Evolutionary conservation across 352 stramenopile species (phyloP).

Genomic region (Pythium aphanidermatum): DNA sequence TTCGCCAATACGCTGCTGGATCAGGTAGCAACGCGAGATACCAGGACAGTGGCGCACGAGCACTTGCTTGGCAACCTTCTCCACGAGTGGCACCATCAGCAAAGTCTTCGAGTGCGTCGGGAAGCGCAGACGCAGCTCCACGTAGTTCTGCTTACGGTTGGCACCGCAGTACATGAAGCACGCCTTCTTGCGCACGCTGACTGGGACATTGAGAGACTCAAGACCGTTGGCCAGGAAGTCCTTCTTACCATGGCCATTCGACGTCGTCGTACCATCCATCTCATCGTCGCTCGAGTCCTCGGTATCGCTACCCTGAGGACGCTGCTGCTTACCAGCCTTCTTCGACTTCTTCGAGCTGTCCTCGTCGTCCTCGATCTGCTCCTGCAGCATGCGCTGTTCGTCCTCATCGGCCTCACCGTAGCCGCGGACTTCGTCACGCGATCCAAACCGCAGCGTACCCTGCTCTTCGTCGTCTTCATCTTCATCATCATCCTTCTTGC

Average conservation of each 20-base stretch:
- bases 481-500: conserved; percentile 69
- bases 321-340: conserved; percentile 21
- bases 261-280: conserved; percentile 8
- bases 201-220: conserved; percentile 65
- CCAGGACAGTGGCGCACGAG: conserved; percentile 82
- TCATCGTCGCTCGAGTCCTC: conserved; percentile 40
- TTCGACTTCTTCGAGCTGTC: conserved; percentile 29
- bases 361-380: conserved; percentile 58
- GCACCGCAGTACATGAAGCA: conserved; percentile 81
- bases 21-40: conserved; percentile 87
- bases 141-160: conserved; percentile 75
- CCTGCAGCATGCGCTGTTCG: conserved; percentile 59
- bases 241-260: conserved; percentile 19
- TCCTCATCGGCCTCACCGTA: conserved; percentile 94
- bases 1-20: conserved; percentile 82
- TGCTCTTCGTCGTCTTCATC: conserved; percentile 87
- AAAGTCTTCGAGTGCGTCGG: conserved; percentile 86
- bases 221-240: conserved; percentile 46
- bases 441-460: conserved; percentile 80
- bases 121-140: conserved; percentile 84
- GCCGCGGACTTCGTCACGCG: conserved; percentile 68
- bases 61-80: conserved; percentile 81
- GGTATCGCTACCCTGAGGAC: conserved; percentile 21
- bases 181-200: conserved; percentile 78
- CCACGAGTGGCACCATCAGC: conserved; percentile 86